Evolutionary conservation across 1,284 basidiomycete species (phyloP), one percentile per base, ranked within the genome.

Genomic region (Ustilago nuda): DNA sequence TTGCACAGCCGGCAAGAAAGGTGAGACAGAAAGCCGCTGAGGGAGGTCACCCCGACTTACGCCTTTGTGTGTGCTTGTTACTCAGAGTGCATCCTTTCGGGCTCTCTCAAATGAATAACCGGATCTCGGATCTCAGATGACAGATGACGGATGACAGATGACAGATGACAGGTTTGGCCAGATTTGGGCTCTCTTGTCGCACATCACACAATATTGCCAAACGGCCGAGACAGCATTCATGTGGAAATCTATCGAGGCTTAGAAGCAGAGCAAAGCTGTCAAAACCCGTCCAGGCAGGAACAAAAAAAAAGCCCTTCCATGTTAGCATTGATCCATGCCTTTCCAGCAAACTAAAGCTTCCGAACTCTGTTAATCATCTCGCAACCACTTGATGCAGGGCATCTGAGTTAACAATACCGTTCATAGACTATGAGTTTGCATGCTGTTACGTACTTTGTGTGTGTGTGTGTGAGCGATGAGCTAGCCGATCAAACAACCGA

Each of bases 121-220:
- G 3, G 23, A 27, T 27, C 3, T 27, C 27, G 15, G 9, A 50
- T 50, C 30, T 30, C 30, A 27, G 48, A 50, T 3, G 3, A 3
- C 23, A 0, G 23, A 27, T 27, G 23, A 3, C 27, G 15, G 9
- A 50, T 50, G 48, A 15, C 30, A 27, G 48, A 50, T 50, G 48
- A 33, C 30, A 50, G 48, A 50, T 50, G 48, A 33, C 48, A 50
- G 45, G 43, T 3, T 45, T 27, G 23, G 43, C 43, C 43, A 45
- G n/a, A 19, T 11, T 11, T 45, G 43, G n/a, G 43, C 43, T 8
- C 43, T 43, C 7, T 17, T 43, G 39, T 12, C 7, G 1, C 12
- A 43, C 15, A 17, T 12, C 12, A 43, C 13, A 43, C 39, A 43
- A 7, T 7, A 7, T 7, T 27, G 3, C 23, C 23, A 0, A 6